These are phyloP conservation scores for Acidiella bohemica DNA, from an alignment of 495 filamentous ascomycete species.

Conservation along the genomic window DNA sequence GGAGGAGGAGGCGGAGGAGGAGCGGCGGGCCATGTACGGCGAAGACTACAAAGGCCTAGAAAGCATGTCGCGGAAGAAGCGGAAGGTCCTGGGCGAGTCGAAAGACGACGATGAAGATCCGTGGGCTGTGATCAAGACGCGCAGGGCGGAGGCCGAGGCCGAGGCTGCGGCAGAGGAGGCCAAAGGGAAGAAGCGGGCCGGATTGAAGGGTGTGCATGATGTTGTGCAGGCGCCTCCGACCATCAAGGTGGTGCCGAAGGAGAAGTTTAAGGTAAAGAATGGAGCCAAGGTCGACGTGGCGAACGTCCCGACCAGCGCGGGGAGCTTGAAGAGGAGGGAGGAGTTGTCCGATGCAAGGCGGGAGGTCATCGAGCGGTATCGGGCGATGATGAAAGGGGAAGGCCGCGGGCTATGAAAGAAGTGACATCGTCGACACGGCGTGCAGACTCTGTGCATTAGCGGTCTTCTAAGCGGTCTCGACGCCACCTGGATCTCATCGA, in stretches of 20 bases:
- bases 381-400: constrained; percentile 49
- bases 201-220: constrained; percentile 54
- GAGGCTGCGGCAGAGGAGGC: constrained; percentile 33
- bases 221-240: constrained; percentile 70
- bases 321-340: constrained; percentile 69
- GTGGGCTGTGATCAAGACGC: constrained; percentile 59
- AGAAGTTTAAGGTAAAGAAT: constrained; percentile 53
- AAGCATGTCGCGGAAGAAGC: constrained; percentile 30
- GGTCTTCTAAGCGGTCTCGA: no score
- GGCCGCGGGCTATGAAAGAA: not conserved
- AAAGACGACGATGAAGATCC: constrained; percentile 54
- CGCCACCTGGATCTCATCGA: no score
- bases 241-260: constrained; percentile 48
- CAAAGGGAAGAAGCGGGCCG: constrained; percentile 33
- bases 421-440: no score
- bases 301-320: constrained; percentile 60
- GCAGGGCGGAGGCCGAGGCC: constrained; percentile 23
- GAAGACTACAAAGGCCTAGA: constrained; percentile 38
- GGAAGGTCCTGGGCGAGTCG: constrained; percentile 27
- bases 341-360: constrained; percentile 63
- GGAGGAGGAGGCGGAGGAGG: constrained; percentile 51
- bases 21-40: constrained; percentile 33
- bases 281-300: constrained; percentile 59
- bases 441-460: no score
- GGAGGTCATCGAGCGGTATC: constrained; percentile 69